Evolutionary conservation across 257 asterid species (phyloP).

Genomic region (Forsythia viridissima): DNA sequence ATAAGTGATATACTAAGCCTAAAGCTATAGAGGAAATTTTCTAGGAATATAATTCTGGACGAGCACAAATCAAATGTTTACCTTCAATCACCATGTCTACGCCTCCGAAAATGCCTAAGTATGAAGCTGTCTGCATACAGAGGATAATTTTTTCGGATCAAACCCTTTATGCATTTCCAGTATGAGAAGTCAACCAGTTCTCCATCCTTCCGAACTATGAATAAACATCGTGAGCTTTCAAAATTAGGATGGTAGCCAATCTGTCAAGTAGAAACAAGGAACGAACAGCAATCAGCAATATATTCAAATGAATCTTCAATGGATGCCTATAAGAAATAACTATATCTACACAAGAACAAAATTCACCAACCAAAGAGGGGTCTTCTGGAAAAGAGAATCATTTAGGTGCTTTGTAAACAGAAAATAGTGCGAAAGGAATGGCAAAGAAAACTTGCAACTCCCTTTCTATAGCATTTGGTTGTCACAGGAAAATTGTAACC

Average conservation of each 20-base stretch:
- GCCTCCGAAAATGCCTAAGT: conserved; percentile 75
- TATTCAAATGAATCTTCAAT: neutral
- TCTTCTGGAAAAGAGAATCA: neutral
- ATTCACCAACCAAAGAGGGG: neutral
- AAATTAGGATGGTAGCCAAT: conserved; percentile 91
- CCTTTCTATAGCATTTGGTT: neutral
- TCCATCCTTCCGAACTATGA: conserved; percentile 90
- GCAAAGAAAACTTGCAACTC: neutral
- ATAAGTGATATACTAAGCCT: neutral
- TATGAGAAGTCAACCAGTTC: conserved; percentile 87
- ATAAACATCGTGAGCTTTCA: conserved; percentile 75
- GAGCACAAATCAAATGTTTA: neutral
- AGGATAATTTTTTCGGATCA: conserved; percentile 86
- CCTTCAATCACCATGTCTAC: conserved; percentile 57
- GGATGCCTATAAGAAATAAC: neutral
- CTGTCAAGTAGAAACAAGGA: conserved; percentile 47
- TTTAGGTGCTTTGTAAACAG: neutral
- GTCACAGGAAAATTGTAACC: neutral
- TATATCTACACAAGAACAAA: neutral
- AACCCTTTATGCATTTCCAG: conserved; percentile 97
- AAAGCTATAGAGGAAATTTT: neutral
- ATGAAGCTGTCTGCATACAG: conserved; percentile 89
- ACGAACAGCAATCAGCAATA: conserved; percentile 3
- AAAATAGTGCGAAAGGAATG: neutral
- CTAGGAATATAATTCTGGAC: neutral